phyloP scores from a whole-genome alignment of 1,284 basidiomycete species.

The Singerocomus inundabilis region DNA sequence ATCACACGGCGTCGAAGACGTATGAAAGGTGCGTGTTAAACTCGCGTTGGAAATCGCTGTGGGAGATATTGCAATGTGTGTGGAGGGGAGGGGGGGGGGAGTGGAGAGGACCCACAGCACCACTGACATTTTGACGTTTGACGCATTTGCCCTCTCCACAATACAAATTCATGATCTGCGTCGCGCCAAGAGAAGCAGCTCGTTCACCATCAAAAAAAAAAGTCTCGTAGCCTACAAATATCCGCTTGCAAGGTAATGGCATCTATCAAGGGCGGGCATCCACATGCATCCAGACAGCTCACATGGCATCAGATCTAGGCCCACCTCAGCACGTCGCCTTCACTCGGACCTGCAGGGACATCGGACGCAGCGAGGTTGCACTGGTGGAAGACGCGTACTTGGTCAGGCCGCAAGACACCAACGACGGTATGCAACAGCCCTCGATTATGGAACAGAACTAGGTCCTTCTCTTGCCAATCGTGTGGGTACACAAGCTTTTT shows the following conservation, averaged over 20 bases:
- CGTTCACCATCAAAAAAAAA: slow-evolving; percentile 2
- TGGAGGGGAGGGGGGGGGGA: background rate
- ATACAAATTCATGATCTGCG: slow-evolving; percentile 18
- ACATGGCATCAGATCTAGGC: slow-evolving; percentile 29
- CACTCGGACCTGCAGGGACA: slow-evolving; percentile 50
- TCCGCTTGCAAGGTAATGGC: slow-evolving; percentile 1
- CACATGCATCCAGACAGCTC: slow-evolving; percentile 7
- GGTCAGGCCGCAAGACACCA: slow-evolving; percentile 60
- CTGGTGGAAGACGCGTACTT: slow-evolving; percentile 64
- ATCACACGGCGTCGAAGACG: slow-evolving; percentile 6
- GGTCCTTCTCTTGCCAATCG: slow-evolving; percentile 59
- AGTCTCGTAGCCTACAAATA: slow-evolving; percentile 5
- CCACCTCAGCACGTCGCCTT: slow-evolving; percentile 46
- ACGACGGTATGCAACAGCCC: slow-evolving; percentile 71
- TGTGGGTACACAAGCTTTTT: slow-evolving; percentile 55
- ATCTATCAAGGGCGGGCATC: slow-evolving; percentile 10
- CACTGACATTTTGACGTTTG: background rate
- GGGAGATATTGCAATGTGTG: background rate
- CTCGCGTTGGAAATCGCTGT: slow-evolving; percentile 12
- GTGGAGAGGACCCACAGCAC: background rate
- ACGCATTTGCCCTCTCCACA: background rate
- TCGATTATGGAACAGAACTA: slow-evolving; percentile 71
- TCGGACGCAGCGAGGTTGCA: slow-evolving; percentile 67
- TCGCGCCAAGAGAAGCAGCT: slow-evolving; percentile 3
- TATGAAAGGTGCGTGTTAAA: slow-evolving; percentile 4